These are phyloP conservation scores for Stephanodiscus minutulus DNA, from an alignment of 108 stramenopile species.

Conservation along the genomic window DNA sequence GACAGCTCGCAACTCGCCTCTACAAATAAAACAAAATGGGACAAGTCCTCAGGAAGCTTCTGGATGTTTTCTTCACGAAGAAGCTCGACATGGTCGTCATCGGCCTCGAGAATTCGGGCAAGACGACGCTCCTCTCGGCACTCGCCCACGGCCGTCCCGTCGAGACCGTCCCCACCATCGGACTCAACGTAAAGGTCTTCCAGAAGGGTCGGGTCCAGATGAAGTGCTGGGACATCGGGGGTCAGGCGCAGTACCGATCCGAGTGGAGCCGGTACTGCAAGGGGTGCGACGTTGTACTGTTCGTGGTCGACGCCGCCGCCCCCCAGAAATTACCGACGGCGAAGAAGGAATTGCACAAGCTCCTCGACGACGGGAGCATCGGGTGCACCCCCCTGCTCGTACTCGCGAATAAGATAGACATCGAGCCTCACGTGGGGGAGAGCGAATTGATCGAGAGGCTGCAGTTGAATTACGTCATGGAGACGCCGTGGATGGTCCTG, in stretches of 20 bases:
- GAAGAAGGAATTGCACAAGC: constrained; percentile 93
- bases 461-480: constrained; percentile 95
- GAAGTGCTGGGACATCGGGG: constrained; percentile 98
- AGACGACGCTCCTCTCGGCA: constrained; percentile 94
- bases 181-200: constrained; percentile 94
- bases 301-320: constrained; percentile 93
- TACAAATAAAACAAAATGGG: constrained; percentile 76
- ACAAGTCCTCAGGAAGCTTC: constrained; percentile 69
- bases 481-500: constrained; percentile 96
- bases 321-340: constrained; percentile 86
- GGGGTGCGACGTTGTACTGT: constrained; percentile 95
- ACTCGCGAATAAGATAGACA: constrained; percentile 96
- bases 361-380: constrained; percentile 90
- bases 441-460: constrained; percentile 87
- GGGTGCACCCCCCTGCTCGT: constrained; percentile 90
- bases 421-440: constrained; percentile 86
- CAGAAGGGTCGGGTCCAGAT: constrained; percentile 91
- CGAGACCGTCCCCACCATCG: constrained; percentile 96
- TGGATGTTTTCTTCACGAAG: constrained; percentile 91
- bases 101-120: constrained; percentile 93
- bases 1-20: no score
- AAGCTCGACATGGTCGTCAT: constrained; percentile 97
- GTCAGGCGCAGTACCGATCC: constrained; percentile 90
- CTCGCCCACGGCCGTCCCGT: constrained; percentile 91
- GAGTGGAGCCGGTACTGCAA: constrained; percentile 95